A percentile compares a stretch with the other conserved stretches of the same genome.
Conservation (phyloP, 805 yeast genomes). For the Blastobotrys parvus region DNA sequence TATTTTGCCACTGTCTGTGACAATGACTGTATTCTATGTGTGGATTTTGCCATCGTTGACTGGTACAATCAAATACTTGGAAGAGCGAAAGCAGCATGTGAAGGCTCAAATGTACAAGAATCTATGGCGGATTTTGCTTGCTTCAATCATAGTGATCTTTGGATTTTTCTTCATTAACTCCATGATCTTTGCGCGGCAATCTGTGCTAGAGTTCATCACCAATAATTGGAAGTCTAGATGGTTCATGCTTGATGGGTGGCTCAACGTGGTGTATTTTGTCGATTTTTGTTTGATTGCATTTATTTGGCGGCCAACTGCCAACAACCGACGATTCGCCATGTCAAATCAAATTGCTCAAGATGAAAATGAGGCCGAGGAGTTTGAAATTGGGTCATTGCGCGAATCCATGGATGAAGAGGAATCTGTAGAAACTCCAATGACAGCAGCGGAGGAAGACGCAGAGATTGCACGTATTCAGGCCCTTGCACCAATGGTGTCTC, state of each 20-base stretch:
- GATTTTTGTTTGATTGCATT: slow-evolving; percentile 79
- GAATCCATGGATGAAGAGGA: slow-evolving; percentile 35
- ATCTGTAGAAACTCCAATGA: slow-evolving; percentile 17
- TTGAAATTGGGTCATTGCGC: slow-evolving; percentile 49
- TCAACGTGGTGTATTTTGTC: slow-evolving; percentile 74
- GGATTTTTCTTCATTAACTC: slow-evolving; percentile 65
- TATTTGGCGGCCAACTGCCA: slow-evolving; percentile 96
- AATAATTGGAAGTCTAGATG: slow-evolving; percentile 88
- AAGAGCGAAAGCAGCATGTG: slow-evolving; percentile 82
- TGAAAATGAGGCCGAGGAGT: slow-evolving; percentile 58
- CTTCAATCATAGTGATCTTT: slow-evolving; percentile 60
- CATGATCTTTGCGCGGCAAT: slow-evolving; percentile 63
- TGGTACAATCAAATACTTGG: slow-evolving; percentile 62
- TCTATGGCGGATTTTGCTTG: slow-evolving; percentile 65
- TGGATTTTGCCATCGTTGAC: slow-evolving; percentile 66
- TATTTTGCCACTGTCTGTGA: slow-evolving; percentile 61
- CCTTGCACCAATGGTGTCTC: background rate
- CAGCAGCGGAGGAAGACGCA: slow-evolving; percentile 19
- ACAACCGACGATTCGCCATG: slow-evolving; percentile 89
- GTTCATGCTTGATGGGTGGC: slow-evolving; percentile 90
- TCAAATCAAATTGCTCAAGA: slow-evolving; percentile 82
- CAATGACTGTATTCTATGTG: slow-evolving; percentile 66
- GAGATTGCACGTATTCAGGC: background rate
- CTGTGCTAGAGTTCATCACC: slow-evolving; percentile 69
- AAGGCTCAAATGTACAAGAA: slow-evolving; percentile 80